Evolutionary conservation across 2,329 filamentous ascomycete species (phyloP).

Genomic region (Aureobasidium musti): DNA sequence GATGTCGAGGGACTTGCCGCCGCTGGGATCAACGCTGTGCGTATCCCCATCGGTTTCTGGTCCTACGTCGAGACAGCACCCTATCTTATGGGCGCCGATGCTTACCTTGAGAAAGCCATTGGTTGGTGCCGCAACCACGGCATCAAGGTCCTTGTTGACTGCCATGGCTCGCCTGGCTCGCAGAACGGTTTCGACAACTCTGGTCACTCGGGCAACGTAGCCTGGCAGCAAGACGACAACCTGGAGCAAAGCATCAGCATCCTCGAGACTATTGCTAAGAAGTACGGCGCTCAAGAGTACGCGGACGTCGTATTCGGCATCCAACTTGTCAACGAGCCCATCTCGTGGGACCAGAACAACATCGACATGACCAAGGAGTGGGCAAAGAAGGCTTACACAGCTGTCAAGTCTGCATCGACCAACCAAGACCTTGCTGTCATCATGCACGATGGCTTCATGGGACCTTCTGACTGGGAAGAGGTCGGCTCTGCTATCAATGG

Average conservation of each 20-base stretch:
- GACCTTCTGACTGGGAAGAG: slow-evolving; percentile 39
- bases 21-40: slow-evolving; percentile 47
- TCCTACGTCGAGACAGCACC: slow-evolving; percentile 50
- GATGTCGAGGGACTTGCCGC: slow-evolving; percentile 48
- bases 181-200: slow-evolving; percentile 34
- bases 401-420: slow-evolving; percentile 38
- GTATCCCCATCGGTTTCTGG: slow-evolving; percentile 59
- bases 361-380: slow-evolving; percentile 42
- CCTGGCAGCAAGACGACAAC: slow-evolving; percentile 33
- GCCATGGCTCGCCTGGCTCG: slow-evolving; percentile 83
- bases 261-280: slow-evolving; percentile 44
- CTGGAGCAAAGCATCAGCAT: slow-evolving; percentile 43
- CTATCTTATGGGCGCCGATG: slow-evolving; percentile 52
- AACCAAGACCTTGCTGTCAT: slow-evolving; percentile 44
- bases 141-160: slow-evolving; percentile 54
- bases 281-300: slow-evolving; percentile 45
- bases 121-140: slow-evolving; percentile 38
- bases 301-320: slow-evolving; percentile 49
- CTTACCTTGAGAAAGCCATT: slow-evolving; percentile 47
- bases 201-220: slow-evolving; percentile 31
- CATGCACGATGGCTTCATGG: slow-evolving; percentile 46
- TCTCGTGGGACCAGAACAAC: slow-evolving; percentile 43
- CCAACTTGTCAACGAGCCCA: slow-evolving; percentile 51
- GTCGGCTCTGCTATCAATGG: slow-evolving; percentile 36
- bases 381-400: slow-evolving; percentile 42